Evolutionary conservation across 495 filamentous ascomycete species (phyloP), one percentile per base, ranked within the genome.

Genomic region (Hyaloscypha finlandica): DNA sequence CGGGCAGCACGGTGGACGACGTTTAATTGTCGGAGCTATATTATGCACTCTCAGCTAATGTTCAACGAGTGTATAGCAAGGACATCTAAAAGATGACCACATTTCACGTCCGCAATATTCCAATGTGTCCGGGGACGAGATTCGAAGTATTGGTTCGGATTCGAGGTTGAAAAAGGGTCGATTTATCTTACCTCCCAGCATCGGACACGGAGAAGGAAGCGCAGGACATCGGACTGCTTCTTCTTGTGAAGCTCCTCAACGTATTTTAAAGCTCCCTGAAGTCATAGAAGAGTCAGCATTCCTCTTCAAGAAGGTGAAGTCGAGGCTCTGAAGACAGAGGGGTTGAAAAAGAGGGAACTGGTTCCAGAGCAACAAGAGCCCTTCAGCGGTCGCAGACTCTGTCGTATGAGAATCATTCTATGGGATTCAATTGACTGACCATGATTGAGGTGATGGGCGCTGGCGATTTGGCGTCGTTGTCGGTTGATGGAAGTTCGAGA

Each of bases 51-150:
- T 97, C 92, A 97, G 94, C 93, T 90, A 68, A 89, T 88, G 92
- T 95, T 97, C 93, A 97, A 94, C 92, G 92, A 96, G 92, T 95
- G 91, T 92, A 93, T 92, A 96, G 91, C 93, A 95, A 66, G 67
- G 65, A 70, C 69, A 71, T 68, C 71, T 37, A 45, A 65, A 67
- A 69, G 63, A 72, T 66, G 70, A 63, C 70, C 70, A 72, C 70
- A 87, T 56, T 68, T 66, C 66, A 68, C 61, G 58, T 67, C 68
- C 68, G 52, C 64, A 68, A 69, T 73, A 68, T 68, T 68, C 65
- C 30, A 65, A 63, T 67, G 16, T 66, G 64, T 68, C 62, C 65
- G 62, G 12, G 63, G 70, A 72, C 39, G 57, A 70, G n/a, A 71
- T 72, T 71, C 65, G 64, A 70, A 72, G 67, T 70, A 72, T 72